Evolutionary conservation across 805 yeast species (phyloP), one percentile per base, ranked within the genome.

Genomic region (Saccharomycopsis oosterbeekiorum): DNA sequence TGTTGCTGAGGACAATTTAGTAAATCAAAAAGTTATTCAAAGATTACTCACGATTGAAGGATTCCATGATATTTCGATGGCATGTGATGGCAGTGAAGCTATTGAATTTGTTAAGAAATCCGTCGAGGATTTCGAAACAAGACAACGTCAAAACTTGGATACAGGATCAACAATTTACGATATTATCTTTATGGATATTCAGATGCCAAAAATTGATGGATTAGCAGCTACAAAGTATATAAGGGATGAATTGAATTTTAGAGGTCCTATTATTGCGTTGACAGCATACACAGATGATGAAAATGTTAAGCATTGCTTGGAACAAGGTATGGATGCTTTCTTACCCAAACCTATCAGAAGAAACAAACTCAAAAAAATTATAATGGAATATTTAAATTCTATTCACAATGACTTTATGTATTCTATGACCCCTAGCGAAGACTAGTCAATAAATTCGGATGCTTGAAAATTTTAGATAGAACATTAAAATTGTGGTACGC

Each of bases 261-360:
- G 70, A 0, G 80, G 81, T 6, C 97, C 97, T 0, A 91, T 94
- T 62, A 94, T 93, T 43, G 98, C 97, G 0, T 79, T 93, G 60
- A 92, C 98, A 0, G 98, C 97, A 1, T 93, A 88, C 76, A 97
- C 97, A 0, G 97, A 93, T 72, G 90, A 89, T 65, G 85, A 92
- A 55, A 93, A 92, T 68, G 91, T 88, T 47, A 85, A 84, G 66
- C 96, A 84, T 63, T 92, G 98, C 71, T 70, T 88, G 61, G 86
- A 83, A 19, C 85, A 87, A n/a, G 98, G 98, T 2, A 94, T 93
- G 98, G 78, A 85, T 65, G 96, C 94, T 15, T 93, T 93, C 72
- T 77, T 93, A 65, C 81, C 96, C 1, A 93, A 93, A 68, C 99
- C 99, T 0, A 84, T 91, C 24, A 80, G 89, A 71, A 79, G 96